Conservation (phyloP, 768 basidiomycete species). For the Tylopilus sp. region DNA sequence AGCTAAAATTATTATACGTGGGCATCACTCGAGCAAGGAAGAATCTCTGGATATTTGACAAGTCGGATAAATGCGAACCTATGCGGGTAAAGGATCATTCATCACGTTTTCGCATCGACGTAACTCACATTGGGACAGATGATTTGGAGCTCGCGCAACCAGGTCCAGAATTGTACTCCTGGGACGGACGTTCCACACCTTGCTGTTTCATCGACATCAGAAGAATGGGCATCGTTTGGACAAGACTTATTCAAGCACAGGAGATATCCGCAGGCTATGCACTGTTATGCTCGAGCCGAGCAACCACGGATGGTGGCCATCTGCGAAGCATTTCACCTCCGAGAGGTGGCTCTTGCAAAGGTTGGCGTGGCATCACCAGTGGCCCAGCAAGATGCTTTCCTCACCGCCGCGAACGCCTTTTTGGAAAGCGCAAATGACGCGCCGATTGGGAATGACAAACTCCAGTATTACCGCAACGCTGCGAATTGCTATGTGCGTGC, state of each 20-base stretch:
- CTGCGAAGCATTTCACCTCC: constrained; percentile 51
- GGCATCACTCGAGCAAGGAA: constrained; percentile 68
- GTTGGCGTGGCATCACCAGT: constrained; percentile 23
- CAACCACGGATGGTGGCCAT: constrained; percentile 22
- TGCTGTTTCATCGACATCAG: constrained; percentile 48
- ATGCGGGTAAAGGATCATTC: constrained; percentile 43
- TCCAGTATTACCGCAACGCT: constrained; percentile 39
- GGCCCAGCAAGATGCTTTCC: constrained; percentile 36
- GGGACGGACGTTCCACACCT: constrained; percentile 49
- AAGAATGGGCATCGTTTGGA: constrained; percentile 45
- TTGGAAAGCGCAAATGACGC: constrained; percentile 35
- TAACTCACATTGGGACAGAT: constrained; percentile 31
- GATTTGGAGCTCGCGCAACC: constrained; percentile 46
- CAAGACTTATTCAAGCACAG: constrained; percentile 36
- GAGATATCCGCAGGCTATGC: constrained; percentile 49
- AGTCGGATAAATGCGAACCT: constrained; percentile 50
- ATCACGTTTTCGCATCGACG: background rate
- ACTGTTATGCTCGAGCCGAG: constrained; percentile 50
- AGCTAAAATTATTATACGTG: constrained; percentile 71
- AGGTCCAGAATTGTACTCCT: constrained; percentile 48
- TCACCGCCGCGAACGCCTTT: constrained; percentile 50
- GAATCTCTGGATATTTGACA: constrained; percentile 68
- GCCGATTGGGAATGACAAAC: constrained; percentile 22
- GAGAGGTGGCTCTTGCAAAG: constrained; percentile 44
- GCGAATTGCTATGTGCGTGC: constrained; percentile 46